A percentile compares a stretch with the other conserved stretches of the same genome.
Evolutionary conservation across 1,139 yeast genomes (phyloP).

Genomic region (Arxiozyma bovina): DNA sequence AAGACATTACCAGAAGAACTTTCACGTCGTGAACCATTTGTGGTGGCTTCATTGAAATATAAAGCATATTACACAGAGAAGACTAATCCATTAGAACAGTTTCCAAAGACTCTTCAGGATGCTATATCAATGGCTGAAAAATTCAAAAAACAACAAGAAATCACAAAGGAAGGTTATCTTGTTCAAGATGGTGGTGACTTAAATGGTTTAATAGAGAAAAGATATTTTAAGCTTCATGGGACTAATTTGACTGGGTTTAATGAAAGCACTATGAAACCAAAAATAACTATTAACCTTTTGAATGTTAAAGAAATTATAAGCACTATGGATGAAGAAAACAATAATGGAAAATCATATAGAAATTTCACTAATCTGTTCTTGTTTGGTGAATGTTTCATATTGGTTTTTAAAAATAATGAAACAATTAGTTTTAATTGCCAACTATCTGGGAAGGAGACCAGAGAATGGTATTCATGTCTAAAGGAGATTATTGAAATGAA

Average conservation of each 20-base stretch:
- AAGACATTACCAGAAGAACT: constrained; percentile 25
- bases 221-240: constrained; percentile 54
- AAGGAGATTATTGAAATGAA: constrained; percentile 48
- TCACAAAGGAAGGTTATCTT: constrained; percentile 49
- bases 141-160: constrained; percentile 34
- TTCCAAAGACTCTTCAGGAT: constrained; percentile 56
- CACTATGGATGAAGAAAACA: constrained; percentile 39
- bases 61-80: constrained; percentile 68
- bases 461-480: constrained; percentile 46
- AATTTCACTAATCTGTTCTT: constrained; percentile 57
- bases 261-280: constrained; percentile 51
- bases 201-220: constrained; percentile 42
- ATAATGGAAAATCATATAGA: constrained; percentile 28
- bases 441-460: constrained; percentile 41
- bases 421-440: constrained; percentile 64
- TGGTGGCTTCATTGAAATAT: constrained; percentile 59
- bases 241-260: constrained; percentile 56
- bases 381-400: constrained; percentile 55
- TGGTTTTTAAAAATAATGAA: constrained; percentile 60
- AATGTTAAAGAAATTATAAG: constrained; percentile 47
- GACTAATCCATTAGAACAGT: constrained; percentile 43
- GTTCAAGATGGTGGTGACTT: constrained; percentile 77
- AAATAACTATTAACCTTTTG: constrained; percentile 57
- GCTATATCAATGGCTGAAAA: constrained; percentile 48
- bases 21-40: constrained; percentile 43